Percentiles rank a stretch among this genome's conserved stretches.
Conservation (phyloP, 1,139 yeast genomes). For the Lodderomyces pseudojiufengensis region DNA sequence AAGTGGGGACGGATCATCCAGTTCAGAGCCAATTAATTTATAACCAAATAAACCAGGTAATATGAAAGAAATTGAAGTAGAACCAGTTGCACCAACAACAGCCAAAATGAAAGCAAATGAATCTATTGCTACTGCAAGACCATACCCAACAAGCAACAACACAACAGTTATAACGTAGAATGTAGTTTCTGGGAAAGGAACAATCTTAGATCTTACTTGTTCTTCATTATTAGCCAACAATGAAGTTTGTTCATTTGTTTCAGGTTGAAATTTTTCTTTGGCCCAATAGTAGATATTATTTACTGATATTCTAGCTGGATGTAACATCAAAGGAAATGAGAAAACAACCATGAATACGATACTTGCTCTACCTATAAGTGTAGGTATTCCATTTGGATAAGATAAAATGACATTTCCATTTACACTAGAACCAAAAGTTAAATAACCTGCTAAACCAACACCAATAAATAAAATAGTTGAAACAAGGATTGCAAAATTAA, state of each 20-base stretch:
- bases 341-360: constrained; percentile 80
- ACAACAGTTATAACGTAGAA: constrained; percentile 47
- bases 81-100: constrained; percentile 59
- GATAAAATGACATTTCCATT: constrained; percentile 76
- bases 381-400: constrained; percentile 48
- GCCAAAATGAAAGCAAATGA: constrained; percentile 58
- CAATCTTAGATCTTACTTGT: constrained; percentile 20
- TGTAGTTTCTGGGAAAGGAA: constrained; percentile 49
- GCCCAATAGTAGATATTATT: constrained; percentile 69
- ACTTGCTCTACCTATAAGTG: constrained; percentile 68
- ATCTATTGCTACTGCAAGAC: constrained; percentile 40
- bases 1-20: constrained; percentile 20
- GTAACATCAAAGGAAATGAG: constrained; percentile 89
- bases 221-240: constrained; percentile 11
- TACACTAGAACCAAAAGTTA: constrained; percentile 43
- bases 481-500: constrained; percentile 48
- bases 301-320: constrained; percentile 84
- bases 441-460: constrained; percentile 44
- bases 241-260: constrained; percentile 11
- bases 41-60: constrained; percentile 59
- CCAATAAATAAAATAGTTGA: constrained; percentile 33
- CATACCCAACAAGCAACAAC: constrained; percentile 43
- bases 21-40: constrained; percentile 40
- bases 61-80: constrained; percentile 56
- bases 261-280: constrained; percentile 4